phyloP scores from a whole-genome alignment of 176 grass and related monocot genomes.

The Tillandsia leiboldiana region DNA sequence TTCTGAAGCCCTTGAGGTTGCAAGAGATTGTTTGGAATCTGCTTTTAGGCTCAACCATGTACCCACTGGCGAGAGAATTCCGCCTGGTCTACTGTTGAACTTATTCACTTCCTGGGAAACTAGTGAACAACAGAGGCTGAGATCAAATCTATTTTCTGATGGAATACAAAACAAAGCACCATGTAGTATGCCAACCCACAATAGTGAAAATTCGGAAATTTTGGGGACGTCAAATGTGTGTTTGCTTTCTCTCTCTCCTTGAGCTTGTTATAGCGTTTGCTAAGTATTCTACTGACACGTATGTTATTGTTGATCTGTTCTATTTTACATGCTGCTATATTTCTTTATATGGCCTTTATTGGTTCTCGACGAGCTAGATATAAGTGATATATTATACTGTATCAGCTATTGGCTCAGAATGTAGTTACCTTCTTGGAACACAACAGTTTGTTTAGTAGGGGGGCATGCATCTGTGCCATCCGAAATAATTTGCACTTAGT shows the following conservation, averaged over 20 bases:
- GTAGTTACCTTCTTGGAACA: too few species aligned
- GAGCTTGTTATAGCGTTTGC: neutral
- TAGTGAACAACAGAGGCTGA: constrained; percentile 16
- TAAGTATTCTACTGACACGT: neutral
- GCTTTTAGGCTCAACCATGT: constrained; percentile 38
- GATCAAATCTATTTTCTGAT: constrained; percentile 11
- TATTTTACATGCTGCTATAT: neutral
- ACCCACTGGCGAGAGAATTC: constrained; percentile 19
- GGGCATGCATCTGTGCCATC: too few species aligned
- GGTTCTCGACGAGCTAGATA: neutral
- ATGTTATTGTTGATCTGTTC: neutral
- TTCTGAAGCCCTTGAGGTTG: constrained; percentile 61
- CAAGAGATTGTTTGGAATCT: constrained; percentile 44
- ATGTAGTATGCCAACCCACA: constrained; percentile 2
- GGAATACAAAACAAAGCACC: constrained; percentile 17
- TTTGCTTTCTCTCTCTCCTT: neutral
- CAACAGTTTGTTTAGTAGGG: too few species aligned
- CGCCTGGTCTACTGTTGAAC: constrained; percentile 45
- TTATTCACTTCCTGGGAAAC: constrained; percentile 36
- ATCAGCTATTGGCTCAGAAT: neutral
- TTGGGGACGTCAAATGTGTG: constrained; percentile 45
- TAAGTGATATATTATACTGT: neutral
- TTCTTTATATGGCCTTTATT: neutral
- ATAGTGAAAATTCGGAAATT: constrained; percentile 24
- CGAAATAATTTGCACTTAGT: too few species aligned